Evolutionary conservation across 2,329 filamentous ascomycete species (phyloP), one percentile per base, ranked within the genome.

Genomic region (Aspergillus quadrilineatus): DNA sequence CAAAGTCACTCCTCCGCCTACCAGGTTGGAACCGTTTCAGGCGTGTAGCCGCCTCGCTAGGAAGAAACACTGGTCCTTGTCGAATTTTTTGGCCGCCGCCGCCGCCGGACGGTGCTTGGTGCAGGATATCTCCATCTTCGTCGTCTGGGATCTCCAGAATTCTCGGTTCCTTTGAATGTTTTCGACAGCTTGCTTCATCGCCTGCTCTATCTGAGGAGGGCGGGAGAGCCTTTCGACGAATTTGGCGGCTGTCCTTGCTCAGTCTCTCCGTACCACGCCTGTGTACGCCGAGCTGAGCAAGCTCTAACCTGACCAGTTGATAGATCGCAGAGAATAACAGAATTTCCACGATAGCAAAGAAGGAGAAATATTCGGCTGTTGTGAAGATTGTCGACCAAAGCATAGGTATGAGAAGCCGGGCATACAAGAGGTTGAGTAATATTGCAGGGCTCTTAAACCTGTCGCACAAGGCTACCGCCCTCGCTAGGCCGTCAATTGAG

Each of bases 311-410:
- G 6, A 57, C 55, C 4, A 57, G 45, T 22, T 45, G 55, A 28
- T 53, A 57, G n/a, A 57, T 53, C 5, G 29, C 34, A 6, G 44
- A 57, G 34, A 50, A 57, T n/a, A 57, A 4, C 6, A 45, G 14
- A 7, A 57, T 57, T 28, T 57, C 55, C 22, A 57, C 3, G 12
- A 50, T 57, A 5, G 43, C 37, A 10, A 57, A 9, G 12, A 52
- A 41, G 6, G 55, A 51, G 30, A 57, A 34, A 17, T 49, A 45
- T 10, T 49, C 50, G 22, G 45, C 37, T 2, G 39, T 29, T 4
- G 55, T 53, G 50, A 57, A 53, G 29, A 57, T 28, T 6, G 50
- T 45, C n/a, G 55, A 57, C 55, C 55, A 57, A 22, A 57, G 29
- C 37, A 57, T 50, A 4, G 55, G 55, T 49, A 57, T 36, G 12